Percentiles rank a stretch among this genome's conserved stretches.
Evolutionary conservation across 805 yeast genomes (phyloP).

Genomic region (Wickerhamiella alocasiicola): DNA sequence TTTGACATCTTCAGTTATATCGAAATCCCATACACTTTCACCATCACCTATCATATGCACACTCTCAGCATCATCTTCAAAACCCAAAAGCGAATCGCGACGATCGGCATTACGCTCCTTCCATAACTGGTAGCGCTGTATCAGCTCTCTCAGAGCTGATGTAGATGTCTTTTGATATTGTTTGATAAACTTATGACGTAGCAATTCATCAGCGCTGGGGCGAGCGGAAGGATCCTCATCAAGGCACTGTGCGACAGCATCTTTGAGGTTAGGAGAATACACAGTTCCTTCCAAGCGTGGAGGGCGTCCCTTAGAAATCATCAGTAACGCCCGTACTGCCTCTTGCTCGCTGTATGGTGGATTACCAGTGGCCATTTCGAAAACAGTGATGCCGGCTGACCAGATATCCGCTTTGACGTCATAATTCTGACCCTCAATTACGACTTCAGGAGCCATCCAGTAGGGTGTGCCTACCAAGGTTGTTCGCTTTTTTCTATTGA

Average conservation of each 20-base stretch:
- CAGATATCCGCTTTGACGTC: slow-evolving; percentile 85
- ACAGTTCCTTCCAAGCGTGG: slow-evolving; percentile 88
- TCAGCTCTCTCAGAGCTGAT: slow-evolving; percentile 52
- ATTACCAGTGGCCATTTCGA: slow-evolving; percentile 90
- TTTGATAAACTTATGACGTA: slow-evolving; percentile 61
- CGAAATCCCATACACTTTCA: slow-evolving; percentile 24
- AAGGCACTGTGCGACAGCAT: slow-evolving; percentile 77
- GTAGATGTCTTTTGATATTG: slow-evolving; percentile 50
- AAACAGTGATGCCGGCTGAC: slow-evolving; percentile 91
- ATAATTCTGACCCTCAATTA: slow-evolving; percentile 33
- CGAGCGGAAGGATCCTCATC: slow-evolving; percentile 90
- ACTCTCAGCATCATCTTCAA: slow-evolving; percentile 22
- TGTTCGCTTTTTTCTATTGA: slow-evolving; percentile 63
- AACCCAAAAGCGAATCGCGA: slow-evolving; percentile 28
- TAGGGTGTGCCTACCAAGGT: slow-evolving; percentile 68
- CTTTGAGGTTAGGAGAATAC: slow-evolving; percentile 64
- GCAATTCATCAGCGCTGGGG: slow-evolving; percentile 72
- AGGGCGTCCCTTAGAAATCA: slow-evolving; percentile 86
- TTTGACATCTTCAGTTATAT: slow-evolving; percentile 14
- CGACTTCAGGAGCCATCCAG: slow-evolving; percentile 48
- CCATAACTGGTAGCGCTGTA: slow-evolving; percentile 41
- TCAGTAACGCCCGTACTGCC: slow-evolving; percentile 86
- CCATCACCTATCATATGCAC: slow-evolving; percentile 13
- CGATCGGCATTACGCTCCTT: slow-evolving; percentile 43
- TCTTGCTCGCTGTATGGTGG: slow-evolving; percentile 97